Conservation (phyloP, 495 filamentous ascomycete genomes). For the Penicillium bovifimosum region DNA sequence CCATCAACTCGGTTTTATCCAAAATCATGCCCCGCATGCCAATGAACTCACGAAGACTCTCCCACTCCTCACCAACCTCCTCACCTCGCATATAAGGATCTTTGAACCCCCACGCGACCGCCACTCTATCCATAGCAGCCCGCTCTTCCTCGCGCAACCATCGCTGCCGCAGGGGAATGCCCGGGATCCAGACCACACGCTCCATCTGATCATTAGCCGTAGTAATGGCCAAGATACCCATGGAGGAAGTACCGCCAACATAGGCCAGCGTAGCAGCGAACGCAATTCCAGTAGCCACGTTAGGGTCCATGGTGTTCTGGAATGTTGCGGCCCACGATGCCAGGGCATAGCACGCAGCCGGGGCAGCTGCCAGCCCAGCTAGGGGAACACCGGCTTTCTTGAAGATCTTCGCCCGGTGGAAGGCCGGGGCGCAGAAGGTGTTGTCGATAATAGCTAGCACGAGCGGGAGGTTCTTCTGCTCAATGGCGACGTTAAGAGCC, state of each 20-base stretch:
- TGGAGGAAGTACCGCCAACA: constrained; percentile 65
- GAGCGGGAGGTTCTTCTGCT: constrained; percentile 64
- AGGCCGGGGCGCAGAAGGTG: constrained; percentile 69
- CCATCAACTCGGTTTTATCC: constrained; percentile 81
- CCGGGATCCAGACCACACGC: constrained; percentile 78
- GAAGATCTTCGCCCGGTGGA: constrained; percentile 58
- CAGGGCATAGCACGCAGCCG: constrained; percentile 62
- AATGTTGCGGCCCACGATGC: constrained; percentile 51
- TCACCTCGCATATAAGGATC: constrained; percentile 74
- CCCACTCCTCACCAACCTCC: constrained; percentile 88
- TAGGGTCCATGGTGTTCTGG: constrained; percentile 67
- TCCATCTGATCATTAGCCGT: constrained; percentile 94
- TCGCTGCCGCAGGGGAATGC: constrained; percentile 72
- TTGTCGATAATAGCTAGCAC: constrained; percentile 76
- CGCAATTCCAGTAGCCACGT: constrained; percentile 65
- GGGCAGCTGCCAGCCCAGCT: constrained; percentile 52
- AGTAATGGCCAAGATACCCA: constrained; percentile 77
- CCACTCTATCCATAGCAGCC: constrained; percentile 80
- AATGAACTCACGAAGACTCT: constrained; percentile 73
- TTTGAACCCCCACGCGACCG: constrained; percentile 83
- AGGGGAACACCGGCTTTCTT: constrained; percentile 46
- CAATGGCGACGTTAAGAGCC: constrained; percentile 73
- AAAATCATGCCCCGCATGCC: constrained; percentile 79
- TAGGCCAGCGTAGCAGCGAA: constrained; percentile 80
- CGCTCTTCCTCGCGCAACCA: constrained; percentile 93